Base-by-base conservation (phyloP, 495 filamentous ascomycete genomes). In the Xylaria venustula region DNA sequence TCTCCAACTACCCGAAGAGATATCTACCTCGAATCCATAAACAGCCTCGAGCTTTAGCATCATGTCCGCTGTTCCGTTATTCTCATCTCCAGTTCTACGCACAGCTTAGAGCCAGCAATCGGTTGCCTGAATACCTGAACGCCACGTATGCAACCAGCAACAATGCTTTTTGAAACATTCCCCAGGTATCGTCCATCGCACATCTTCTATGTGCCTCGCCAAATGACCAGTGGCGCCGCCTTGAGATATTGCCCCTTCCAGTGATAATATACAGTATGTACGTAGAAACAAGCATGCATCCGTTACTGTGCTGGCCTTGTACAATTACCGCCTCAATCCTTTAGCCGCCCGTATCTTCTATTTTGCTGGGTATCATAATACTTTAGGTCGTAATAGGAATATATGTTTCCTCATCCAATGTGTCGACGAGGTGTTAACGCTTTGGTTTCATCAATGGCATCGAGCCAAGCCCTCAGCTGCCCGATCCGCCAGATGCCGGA, bases 261-360 rank as follows among this genome's bases (percentile, higher is more conserved):
- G 58, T 50, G 53, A 62, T 71, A 68, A 62, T 71, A 64, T 71
- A 71, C 69, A 71, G 36, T 63, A 64, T 64, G 55, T 60, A 69
- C 64, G 64, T 63, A 55, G 49, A 58, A 65, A 65, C 55, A 56
- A 60, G 62, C 54, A 67, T 48, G 51, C 44, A 51, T 51, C 48
- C 19, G 42, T 42, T 56, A 40, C 58, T 40, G 30, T 60, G 36
- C 48, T 37, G 54, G 58, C 37, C 49, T 49, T 61, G 58, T 61
- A 41, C 50, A 61, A 54, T 54, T 30, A 30, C 58, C 51, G 58
- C 58, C 53, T 54, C 20, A 41, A 45, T 47, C 41, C 58, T 52
- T 44, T 61, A 37, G 50, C 32, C 41, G 50, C 41, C 58, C 30
- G 34, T 19, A 22, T 32, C 32, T 54, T 61, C 47, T 61, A 61